Evolutionary conservation across 108 stramenopile species (phyloP), one percentile per base, ranked within the genome.

Genomic region (Cyclostephanos tholiformis): DNA sequence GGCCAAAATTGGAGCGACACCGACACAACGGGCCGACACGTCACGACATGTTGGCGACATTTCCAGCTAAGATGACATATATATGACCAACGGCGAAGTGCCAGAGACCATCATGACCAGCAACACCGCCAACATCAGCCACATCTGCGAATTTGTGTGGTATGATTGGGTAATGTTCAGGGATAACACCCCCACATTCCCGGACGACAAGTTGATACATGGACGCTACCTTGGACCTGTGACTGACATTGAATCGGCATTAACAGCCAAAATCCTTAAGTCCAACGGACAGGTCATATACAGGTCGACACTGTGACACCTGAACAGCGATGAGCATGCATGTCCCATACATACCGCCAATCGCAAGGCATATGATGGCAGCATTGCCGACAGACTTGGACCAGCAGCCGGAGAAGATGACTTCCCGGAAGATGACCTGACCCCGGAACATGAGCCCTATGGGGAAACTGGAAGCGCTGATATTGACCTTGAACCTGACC

Each of bases 121-220:
- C 1, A 76, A 79, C 6, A 81, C 82, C 1, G 60, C 82, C 13
- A 76, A 86, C n/a, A n/a, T n/a, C n/a, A n/a, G n/a, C n/a, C n/a
- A n/a, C n/a, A n/a, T n/a, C n/a, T n/a, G n/a, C n/a, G 71, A 79
- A 51, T 79, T 83, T 56, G 75, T 38, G 13, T 85, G 56, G 53
- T 82, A 80, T 69, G 70, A 79, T 12, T 85, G 76, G 68, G 74
- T 82, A 29, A 61, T 61, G 56, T 69, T 58, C 16, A 10, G 20
- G n/a, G 68, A 69, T 27, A 17, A 36, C 1, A 1, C 2, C 12
- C 12, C 30, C 41, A 4, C n/a, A n/a, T 69, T 41, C 29, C 68
- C 56, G 39, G 36, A 43, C 2, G 57, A 69, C 1, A 10, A 32
- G 4, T 6, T 36, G 13, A 10, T 38, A 4, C 44, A 76, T 43